Evolutionary conservation across 306 rosid species (phyloP).

Genomic region (Quercus gilva): DNA sequence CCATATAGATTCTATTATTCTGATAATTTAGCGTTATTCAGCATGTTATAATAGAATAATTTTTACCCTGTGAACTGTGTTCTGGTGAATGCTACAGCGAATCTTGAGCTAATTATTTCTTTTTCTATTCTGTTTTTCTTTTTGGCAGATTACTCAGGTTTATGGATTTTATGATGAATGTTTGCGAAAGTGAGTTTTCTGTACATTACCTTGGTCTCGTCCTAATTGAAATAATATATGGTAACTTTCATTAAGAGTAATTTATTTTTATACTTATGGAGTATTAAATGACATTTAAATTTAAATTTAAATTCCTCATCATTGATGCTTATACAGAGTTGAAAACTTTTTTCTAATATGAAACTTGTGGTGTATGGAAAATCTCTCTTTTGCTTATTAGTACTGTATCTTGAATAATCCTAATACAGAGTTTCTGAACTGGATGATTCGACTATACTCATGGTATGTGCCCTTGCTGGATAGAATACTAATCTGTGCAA

Average conservation of each 20-base stretch:
- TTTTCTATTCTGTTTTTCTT: not conserved
- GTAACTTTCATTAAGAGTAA: constrained; percentile 3
- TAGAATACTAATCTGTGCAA: not conserved
- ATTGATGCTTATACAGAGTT: not conserved
- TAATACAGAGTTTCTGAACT: not conserved
- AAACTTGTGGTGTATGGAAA: not conserved
- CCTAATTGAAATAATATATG: constrained; percentile 7
- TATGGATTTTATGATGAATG: constrained; percentile 98
- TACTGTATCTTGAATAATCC: not conserved
- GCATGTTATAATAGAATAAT: not conserved
- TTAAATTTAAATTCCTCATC: not conserved
- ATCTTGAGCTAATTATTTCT: constrained; percentile 30
- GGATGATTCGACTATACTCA: not conserved
- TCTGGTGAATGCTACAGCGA: constrained; percentile 13
- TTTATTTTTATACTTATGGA: constrained; percentile 7
- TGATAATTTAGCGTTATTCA: not conserved
- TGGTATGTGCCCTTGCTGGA: not conserved
- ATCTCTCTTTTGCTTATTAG: not conserved
- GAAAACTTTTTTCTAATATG: not conserved
- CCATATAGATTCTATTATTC: not conserved
- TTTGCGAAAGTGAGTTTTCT: constrained; percentile 77
- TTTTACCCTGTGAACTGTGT: not conserved
- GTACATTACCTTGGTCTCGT: constrained; percentile 23
- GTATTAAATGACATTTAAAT: constrained; percentile 11
- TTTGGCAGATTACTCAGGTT: constrained; percentile 85